Conservation (phyloP, 2,329 filamentous ascomycete genomes). For the Fusarium anthophilum region DNA sequence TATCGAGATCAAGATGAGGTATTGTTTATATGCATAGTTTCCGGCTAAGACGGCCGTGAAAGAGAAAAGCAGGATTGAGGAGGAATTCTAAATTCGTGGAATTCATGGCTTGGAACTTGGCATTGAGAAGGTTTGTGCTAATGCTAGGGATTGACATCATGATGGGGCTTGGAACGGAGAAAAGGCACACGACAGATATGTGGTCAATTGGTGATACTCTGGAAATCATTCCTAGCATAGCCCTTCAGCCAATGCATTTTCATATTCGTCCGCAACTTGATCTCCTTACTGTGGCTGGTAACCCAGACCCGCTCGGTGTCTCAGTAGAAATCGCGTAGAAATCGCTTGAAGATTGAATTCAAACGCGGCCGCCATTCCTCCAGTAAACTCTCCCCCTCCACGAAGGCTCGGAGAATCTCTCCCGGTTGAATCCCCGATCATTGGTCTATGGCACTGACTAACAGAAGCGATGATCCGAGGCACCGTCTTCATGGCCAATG, state of each 20-base stretch:
- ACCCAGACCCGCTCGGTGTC: too few species aligned
- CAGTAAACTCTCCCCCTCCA: neutral
- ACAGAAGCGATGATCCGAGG: neutral
- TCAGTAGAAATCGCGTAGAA: too few species aligned
- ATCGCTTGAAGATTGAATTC: too few species aligned
- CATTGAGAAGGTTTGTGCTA: neutral
- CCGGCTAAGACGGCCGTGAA: neutral
- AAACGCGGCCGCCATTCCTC: neutral
- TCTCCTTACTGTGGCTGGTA: neutral
- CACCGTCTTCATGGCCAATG: neutral
- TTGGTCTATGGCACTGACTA: neutral
- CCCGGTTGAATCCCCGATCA: rapidly evolving
- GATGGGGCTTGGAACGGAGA: neutral
- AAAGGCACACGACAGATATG: neutral
- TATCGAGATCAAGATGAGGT: constrained; percentile 12
- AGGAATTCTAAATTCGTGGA: neutral
- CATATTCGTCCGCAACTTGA: too few species aligned
- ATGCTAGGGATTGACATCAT: constrained; percentile 7
- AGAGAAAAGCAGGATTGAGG: neutral
- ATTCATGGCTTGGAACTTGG: neutral
- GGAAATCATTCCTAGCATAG: neutral
- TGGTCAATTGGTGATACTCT: neutral
- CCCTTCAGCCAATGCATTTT: neutral
- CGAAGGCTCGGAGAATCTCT: too few species aligned
- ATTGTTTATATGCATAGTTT: neutral